Evolutionary conservation across 805 yeast genomes (phyloP), one percentile per base, ranked within the genome.

Genomic region (Priceomyces carsonii): DNA sequence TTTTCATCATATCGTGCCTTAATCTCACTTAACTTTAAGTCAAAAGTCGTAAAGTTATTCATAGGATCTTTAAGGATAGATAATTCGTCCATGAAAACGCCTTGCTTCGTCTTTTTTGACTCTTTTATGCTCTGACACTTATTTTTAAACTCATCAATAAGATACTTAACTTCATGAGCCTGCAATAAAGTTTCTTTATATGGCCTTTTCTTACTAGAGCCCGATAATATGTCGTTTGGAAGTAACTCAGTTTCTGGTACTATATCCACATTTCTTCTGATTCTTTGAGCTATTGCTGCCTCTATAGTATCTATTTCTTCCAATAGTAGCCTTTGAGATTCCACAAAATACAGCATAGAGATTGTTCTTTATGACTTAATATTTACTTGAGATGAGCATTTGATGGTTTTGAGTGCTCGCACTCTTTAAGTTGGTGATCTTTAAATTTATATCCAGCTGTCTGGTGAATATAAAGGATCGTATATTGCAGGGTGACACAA

Each of bases 281-380:
- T 60, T 35, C 97, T 63, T 30, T 71, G 73, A 0, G 82, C 58
- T 0, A 88, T 69, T 0, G 87, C 87, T 18, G 60, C 49, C 48
- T 90, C 95, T 3, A 91, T 71, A 2, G 77, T 60, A 43, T 90
- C 95, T 13, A 85, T 56, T 51, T 85, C 93, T 48, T 82, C 88
- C 6, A 77, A 46, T 13, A 55, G 40, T 10, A 52, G 45, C 21
- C 74, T 39, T 43, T 64, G 66, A 5, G 53, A 33, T 42, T 68
- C 73, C 32, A 66, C 50, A 16, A 57, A 51, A 23, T 21, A 12
- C 8, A 12, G 16, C 33, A 29, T 29, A 6, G 13, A 24, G 15
- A 12, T 8, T 6, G 5, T 7, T 15, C n/a, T n/a, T n/a, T n/a
- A n/a, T n/a, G n/a, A n/a, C n/a, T n/a, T n/a, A n/a, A n/a, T n/a